Base-by-base conservation (phyloP, 352 stramenopile species). In the Phytophthora hybrid region DNA sequence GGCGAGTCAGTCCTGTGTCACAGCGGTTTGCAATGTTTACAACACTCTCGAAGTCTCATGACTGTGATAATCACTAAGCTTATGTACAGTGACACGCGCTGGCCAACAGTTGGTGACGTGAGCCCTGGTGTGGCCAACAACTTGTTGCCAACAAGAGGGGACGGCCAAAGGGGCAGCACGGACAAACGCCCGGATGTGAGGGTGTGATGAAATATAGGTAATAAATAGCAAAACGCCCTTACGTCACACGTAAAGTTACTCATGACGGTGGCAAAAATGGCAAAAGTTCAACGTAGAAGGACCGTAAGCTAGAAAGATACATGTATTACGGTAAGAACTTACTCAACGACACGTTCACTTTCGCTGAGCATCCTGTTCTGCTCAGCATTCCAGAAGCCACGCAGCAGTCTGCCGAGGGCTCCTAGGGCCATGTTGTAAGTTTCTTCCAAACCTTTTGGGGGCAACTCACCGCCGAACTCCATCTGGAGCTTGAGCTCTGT, bases 401-500 rank as follows among this genome's bases (percentile, higher is more conserved):
- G 23, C 58, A 64, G 39, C 23, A 41, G 46, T 16, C 26, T 55
- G 32, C 58, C 44, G 34, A 64, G 47, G 21, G 41, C 58, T 5
- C 57, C 57, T 16, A 63, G 32, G 16, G 34, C 59, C 44, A 47
- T 32, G 29, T 47, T 21, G 39, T 70, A 16, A 19, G 62, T 8
- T 31, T 55, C 13, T 9, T 64, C 13, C 6, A 18, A 41, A 19
- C 37, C 39, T 18, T 8, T 26, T 26, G 37, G 9, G 21, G 1
- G 1, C 8, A 10, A 6, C 5, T 39, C 32, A 1, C 14, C 51
- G 4, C 18, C 16, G 37, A n/a, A n/a, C n/a, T 59, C 51, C 14
- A 62, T 46, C 29, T 67, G 59, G 14, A 76, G 62, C 9, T 65
- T 69, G 23, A 65, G 51, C 19, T 54, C 63, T 2, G 59, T 61